Conservation (phyloP, 805 yeast genomes). For the Candida arabinofermentans region DNA sequence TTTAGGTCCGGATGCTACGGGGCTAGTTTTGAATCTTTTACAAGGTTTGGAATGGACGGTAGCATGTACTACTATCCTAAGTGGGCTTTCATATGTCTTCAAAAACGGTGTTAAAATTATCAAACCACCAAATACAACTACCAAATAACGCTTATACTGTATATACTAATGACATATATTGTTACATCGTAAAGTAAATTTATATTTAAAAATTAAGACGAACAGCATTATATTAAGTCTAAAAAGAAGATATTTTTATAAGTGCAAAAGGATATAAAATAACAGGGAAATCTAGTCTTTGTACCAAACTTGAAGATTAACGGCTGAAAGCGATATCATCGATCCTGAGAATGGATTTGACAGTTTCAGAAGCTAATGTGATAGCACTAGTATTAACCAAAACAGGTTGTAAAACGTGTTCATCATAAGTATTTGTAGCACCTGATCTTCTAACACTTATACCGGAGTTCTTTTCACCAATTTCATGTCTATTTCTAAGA, state of each 20-base stretch:
- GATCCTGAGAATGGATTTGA: conserved; percentile 90
- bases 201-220: too few relatives aligned
- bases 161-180: too few relatives aligned
- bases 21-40: conserved; percentile 20
- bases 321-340: conserved; percentile 95
- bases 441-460: conserved; percentile 92
- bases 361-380: conserved; percentile 92
- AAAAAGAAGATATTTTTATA: background rate
- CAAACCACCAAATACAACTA: conserved; percentile 4
- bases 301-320: too few relatives aligned
- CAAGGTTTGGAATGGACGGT: conserved; percentile 48
- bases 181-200: too few relatives aligned
- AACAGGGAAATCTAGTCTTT: too few relatives aligned
- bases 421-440: conserved; percentile 85
- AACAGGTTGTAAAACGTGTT: conserved; percentile 95
- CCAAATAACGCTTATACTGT: background rate
- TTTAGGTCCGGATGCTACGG: conserved; percentile 22
- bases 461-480: conserved; percentile 92
- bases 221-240: background rate
- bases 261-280: background rate
- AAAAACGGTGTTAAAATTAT: conserved; percentile 64
- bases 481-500: conserved; percentile 83
- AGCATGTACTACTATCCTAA: conserved; percentile 66
- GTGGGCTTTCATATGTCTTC: conserved; percentile 75
- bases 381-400: conserved; percentile 92